Conservation (phyloP, 2,329 filamentous ascomycete species). For the Talaromyces albobiverticillius region DNA sequence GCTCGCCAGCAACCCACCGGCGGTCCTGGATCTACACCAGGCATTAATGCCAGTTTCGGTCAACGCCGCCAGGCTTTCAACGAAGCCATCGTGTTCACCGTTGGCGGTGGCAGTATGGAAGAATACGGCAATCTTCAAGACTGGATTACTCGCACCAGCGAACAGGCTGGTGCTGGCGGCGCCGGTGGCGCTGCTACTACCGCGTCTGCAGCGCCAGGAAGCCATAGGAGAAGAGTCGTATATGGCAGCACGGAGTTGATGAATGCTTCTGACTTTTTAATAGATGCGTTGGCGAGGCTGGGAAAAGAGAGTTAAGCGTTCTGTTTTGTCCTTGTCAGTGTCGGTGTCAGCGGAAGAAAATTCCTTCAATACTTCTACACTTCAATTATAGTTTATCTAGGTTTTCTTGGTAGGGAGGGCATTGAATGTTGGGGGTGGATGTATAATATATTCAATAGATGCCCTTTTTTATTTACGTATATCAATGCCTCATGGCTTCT, state of each 20-base stretch:
- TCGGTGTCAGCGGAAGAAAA: no score
- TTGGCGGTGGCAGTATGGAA: slow-evolving; percentile 96
- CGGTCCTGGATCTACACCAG: slow-evolving; percentile 49
- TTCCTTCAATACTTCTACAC: neutral
- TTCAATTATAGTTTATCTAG: slow-evolving; percentile 1
- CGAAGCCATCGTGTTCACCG: slow-evolving; percentile 90
- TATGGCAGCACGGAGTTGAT: slow-evolving; percentile 86
- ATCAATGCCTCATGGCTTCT: neutral
- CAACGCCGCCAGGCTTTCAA: slow-evolving; percentile 85
- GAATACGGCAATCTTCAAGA: slow-evolving; percentile 97
- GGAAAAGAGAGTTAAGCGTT: slow-evolving; percentile 51
- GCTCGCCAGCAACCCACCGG: slow-evolving; percentile 45
- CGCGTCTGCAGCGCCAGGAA: slow-evolving; percentile 40
- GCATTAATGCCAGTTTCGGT: slow-evolving; percentile 81
- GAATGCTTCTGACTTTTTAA: slow-evolving; percentile 61
- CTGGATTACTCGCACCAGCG: slow-evolving; percentile 77
- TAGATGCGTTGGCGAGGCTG: slow-evolving; percentile 54
- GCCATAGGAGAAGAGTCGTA: slow-evolving; percentile 71
- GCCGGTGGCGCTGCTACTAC: slow-evolving; percentile 21
- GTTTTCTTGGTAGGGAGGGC: no score
- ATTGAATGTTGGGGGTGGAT: slow-evolving; percentile 1
- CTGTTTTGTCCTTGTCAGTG: neutral
- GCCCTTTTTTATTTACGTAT: neutral
- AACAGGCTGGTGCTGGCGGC: slow-evolving; percentile 48
- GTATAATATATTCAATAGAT: slow-evolving; percentile 10